A percentile compares a stretch with the other conserved stretches of the same genome.
Conservation (phyloP, 257 asterid species). For the Ocimum tenuiflorum region DNA sequence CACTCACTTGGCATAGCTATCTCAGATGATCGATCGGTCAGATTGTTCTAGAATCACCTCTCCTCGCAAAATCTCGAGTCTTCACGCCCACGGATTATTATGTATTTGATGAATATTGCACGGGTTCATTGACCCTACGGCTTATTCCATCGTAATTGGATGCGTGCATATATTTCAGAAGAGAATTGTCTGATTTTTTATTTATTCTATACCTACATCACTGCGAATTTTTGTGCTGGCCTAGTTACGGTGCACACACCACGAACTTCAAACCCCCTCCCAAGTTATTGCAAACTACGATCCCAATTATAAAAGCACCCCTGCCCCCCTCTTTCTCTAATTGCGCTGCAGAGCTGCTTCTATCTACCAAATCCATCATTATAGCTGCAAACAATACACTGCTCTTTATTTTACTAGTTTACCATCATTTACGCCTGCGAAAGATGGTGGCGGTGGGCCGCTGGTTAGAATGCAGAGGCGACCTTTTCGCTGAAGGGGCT, state of each 20-base stretch:
- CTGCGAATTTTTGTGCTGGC: too few relatives aligned
- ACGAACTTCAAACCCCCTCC: background rate
- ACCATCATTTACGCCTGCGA: background rate
- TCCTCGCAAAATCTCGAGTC: too few relatives aligned
- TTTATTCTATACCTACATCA: too few relatives aligned
- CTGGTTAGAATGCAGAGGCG: conserved; percentile 64
- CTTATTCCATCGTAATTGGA: too few relatives aligned
- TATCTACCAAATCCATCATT: background rate
- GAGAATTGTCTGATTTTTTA: too few relatives aligned
- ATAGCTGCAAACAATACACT: background rate
- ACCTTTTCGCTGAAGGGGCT: conserved; percentile 71
- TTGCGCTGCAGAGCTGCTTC: background rate
- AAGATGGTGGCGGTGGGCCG: conserved; percentile 55
- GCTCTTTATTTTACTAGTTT: background rate
- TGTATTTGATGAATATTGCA: too few relatives aligned
- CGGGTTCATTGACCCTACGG: too few relatives aligned
- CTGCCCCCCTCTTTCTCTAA: background rate
- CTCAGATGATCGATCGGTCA: too few relatives aligned
- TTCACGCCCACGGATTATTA: too few relatives aligned
- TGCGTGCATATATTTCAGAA: too few relatives aligned
- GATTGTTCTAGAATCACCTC: too few relatives aligned
- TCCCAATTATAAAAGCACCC: background rate
- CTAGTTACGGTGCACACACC: background rate
- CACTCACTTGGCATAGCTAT: too few relatives aligned
- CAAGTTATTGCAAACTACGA: background rate